Base-by-base conservation (phyloP, 805 yeast genomes). In the Wickerhamomyces subpelliculosus region DNA sequence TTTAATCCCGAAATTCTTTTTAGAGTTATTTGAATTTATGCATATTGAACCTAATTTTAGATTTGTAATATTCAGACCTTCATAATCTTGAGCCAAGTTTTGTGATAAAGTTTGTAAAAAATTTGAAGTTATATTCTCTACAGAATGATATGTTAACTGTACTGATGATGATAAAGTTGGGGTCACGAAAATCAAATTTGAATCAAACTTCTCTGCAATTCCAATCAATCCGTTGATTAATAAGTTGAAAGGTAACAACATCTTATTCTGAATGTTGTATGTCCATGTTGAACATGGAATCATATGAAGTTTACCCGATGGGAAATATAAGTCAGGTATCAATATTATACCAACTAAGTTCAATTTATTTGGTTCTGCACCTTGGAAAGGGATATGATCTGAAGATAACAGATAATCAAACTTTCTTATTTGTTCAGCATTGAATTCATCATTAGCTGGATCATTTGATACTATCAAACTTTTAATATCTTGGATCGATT, bases 311-410 rank as follows among this genome's bases (percentile, higher is more conserved):
- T 86, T 85, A 0, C 87, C 88, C 3, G 75, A 58, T 4, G 85
- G 84, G 58, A 74, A 80, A 49, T 68, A 75, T 40, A 80, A 67
- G 47, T 77, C 84, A 0, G 95, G 95, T 3, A 85, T 63, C 30
- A 84, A 65, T 8, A 87, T 58, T 14, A 83, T 78, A 3, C 84
- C 85, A n/a, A 71, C 70, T 17, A 86, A 67, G 35, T 66, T 62
- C 44, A 82, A 70, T 30, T 56, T 62, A 47, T 76, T 83, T 11
- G 81, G 69, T 13, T 62, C 59, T 0, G 80, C 80, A 7, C 78
- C 78, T 8, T 70, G 65, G 49, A 80, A 75, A 3, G 86, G 80
- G 6, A 69, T 58, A 28, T 74, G 81, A 9, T 78, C 79, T 4
- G 72, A 58, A 26, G 66, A 67, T 22, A 83, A 62, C 18, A 76